Evolutionary conservation across 345 rosid genomes (phyloP).

Genomic region (Boechera divaricarpa): DNA sequence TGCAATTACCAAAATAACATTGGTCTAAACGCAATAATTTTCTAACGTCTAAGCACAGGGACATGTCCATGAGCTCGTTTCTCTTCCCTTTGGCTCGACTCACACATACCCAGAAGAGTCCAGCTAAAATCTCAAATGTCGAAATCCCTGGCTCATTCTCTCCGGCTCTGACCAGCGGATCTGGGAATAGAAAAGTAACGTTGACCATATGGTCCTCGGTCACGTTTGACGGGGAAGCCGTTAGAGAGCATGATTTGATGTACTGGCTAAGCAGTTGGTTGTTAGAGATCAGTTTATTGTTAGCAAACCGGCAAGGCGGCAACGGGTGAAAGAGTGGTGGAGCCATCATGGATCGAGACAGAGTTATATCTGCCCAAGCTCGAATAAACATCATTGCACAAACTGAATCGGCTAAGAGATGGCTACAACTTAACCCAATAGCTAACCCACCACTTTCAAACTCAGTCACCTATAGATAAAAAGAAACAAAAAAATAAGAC

Average conservation of each 20-base stretch:
- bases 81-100: conserved; percentile 54
- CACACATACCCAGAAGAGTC: conserved; percentile 64
- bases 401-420: conserved; percentile 66
- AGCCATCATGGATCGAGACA: conserved; percentile 40
- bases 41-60: conserved; percentile 61
- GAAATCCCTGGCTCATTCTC: conserved; percentile 33
- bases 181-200: conserved; percentile 50
- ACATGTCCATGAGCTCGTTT: conserved; percentile 54
- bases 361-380: conserved; percentile 76
- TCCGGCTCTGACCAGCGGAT: conserved; percentile 47
- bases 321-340: conserved; percentile 61
- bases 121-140: conserved; percentile 58
- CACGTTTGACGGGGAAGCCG: conserved; percentile 6
- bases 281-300: conserved; percentile 34
- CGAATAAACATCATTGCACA: conserved; percentile 62
- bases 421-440: conserved; percentile 74
- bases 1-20: conserved; percentile 72
- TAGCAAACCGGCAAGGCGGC: conserved; percentile 46
- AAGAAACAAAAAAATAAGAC: background rate
- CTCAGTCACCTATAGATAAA: conserved; percentile 64
- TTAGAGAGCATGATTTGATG: conserved; percentile 42
- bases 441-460: conserved; percentile 81
- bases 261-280: conserved; percentile 51
- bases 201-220: conserved; percentile 42
- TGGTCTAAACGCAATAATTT: conserved; percentile 53